Evolutionary conservation across 371 early-diverging fungal species (phyloP), one percentile per base, ranked within the genome.

Genomic region (Lichtheimia ornata): DNA sequence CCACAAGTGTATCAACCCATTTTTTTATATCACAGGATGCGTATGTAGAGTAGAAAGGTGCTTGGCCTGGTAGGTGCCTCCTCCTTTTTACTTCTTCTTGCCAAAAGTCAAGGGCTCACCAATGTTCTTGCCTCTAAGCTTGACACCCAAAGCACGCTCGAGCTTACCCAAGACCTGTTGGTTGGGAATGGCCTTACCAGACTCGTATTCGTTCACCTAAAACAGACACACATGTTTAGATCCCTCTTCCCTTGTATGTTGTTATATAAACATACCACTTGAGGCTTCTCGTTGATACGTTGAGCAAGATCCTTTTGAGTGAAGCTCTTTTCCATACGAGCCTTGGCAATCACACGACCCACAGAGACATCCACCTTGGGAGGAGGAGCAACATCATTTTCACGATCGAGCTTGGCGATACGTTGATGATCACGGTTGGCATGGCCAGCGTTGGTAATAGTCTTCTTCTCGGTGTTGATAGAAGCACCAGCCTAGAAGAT

Each of bases 241-340:
- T 35, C 35, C 35, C 35, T 35, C 9, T 4, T 28, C 11, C 11
- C 9, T 11, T 11, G 4, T 35, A 0, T 9, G 2, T 9, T 9
- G 2, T 9, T 9, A 5, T 35, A 9, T 35, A 35, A 1, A 47
- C 59, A 73, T 66, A 81, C 89, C 62, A 90, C 85, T 63, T 87
- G 89, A 67, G 87, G 87, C 84, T 92, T 93, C 67, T 94, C 94
- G 58, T 92, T 93, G 57, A 93, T 84, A 67, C 77, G 75, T 60
- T 80, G 87, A 52, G 91, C 96, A 27, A 97, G 82, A 18, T 95
- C 94, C 89, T 96, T 96, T 72, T 98, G 97, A 20, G 91, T 94
- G 71, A 90, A 51, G 5, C 77, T 73, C 83, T 91, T 90, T 2
- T 83, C 91, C 63, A 83, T 80, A 56, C 97, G 87, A 11, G 85